A percentile compares a stretch with the other conserved stretches of the same genome.
Evolutionary conservation across 2,329 filamentous ascomycete species (phyloP).

Genomic region (Gliomastix tumulicola): DNA sequence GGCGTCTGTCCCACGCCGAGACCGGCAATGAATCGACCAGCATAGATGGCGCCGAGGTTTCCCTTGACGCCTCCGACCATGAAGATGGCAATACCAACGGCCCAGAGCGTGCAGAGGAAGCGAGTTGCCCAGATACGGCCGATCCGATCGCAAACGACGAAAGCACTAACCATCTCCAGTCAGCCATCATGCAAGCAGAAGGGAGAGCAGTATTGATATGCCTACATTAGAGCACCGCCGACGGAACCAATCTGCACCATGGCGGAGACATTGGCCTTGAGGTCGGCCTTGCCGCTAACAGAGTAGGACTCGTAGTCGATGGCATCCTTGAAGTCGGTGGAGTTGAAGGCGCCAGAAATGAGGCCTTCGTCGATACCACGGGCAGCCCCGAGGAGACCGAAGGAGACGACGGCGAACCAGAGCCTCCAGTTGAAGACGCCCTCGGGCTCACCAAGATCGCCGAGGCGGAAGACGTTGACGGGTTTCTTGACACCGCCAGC

Average conservation of each 20-base stretch:
- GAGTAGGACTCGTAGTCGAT: conserved; percentile 51
- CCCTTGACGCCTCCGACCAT: conserved; percentile 44
- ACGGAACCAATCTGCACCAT: conserved; percentile 80
- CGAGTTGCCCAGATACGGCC: conserved; percentile 58
- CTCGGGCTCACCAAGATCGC: conserved; percentile 57
- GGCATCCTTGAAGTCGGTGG: conserved; percentile 52
- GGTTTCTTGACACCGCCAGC: conserved; percentile 46
- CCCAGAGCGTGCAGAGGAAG: conserved; percentile 49
- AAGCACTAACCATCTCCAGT: conserved; percentile 48
- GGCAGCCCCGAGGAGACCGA: conserved; percentile 69
- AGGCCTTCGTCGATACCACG: conserved; percentile 77
- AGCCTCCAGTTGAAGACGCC: conserved; percentile 72
- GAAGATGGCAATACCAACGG: conserved; percentile 51
- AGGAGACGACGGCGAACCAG: conserved; percentile 69
- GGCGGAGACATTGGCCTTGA: conserved; percentile 69
- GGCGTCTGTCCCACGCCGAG: conserved; percentile 61
- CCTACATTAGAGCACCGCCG: conserved; percentile 55
- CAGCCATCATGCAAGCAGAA: too few species aligned
- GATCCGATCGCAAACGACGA: conserved; percentile 51
- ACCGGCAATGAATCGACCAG: conserved; percentile 59
- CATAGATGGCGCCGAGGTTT: conserved; percentile 51
- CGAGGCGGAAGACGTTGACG: conserved; percentile 57
- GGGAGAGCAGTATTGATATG: background rate
- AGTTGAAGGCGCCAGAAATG: conserved; percentile 64
- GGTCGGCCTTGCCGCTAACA: conserved; percentile 51